phyloP scores from a whole-genome alignment of 1,284 basidiomycete genomes.

The Pseudomicrostroma phylloplanum region DNA sequence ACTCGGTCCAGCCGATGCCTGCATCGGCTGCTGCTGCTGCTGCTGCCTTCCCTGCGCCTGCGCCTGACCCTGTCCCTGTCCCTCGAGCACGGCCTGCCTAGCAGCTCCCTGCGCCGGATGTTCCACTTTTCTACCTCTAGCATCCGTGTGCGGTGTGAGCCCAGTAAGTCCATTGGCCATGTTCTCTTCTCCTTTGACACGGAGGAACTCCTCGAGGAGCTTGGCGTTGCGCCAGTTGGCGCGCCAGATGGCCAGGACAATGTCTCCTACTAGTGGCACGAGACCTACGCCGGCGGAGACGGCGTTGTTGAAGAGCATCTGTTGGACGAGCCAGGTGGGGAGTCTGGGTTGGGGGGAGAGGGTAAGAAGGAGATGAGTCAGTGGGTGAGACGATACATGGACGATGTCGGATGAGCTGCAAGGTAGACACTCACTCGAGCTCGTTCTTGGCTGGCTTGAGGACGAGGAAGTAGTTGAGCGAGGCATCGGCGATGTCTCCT shows the following conservation, averaged over 20 bases:
- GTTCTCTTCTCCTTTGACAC: slow-evolving; percentile 36
- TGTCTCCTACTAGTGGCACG: slow-evolving; percentile 71
- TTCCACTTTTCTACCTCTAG: not conserved
- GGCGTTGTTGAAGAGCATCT: slow-evolving; percentile 70
- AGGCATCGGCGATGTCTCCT: slow-evolving; percentile 63
- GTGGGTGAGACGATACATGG: not conserved
- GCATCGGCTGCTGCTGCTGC: too few relatives aligned
- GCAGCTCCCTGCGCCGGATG: slow-evolving; percentile 15
- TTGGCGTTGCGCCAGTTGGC: slow-evolving; percentile 81
- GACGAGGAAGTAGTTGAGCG: slow-evolving; percentile 71
- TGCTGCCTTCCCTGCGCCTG: too few relatives aligned
- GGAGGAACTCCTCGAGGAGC: slow-evolving; percentile 38
- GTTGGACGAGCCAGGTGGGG: slow-evolving; percentile 35
- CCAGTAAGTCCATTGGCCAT: slow-evolving; percentile 29
- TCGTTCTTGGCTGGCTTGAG: slow-evolving; percentile 65
- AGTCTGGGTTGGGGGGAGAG: slow-evolving; percentile 9
- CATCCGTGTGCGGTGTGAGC: slow-evolving; percentile 26
- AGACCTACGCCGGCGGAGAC: slow-evolving; percentile 67
- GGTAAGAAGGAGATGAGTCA: not conserved
- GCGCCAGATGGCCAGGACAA: slow-evolving; percentile 69
- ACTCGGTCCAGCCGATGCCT: too few relatives aligned
- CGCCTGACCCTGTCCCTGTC: too few relatives aligned
- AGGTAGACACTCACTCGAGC: slow-evolving; percentile 56
- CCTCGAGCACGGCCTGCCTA: slow-evolving; percentile 3
- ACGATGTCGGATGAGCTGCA: slow-evolving; percentile 10